Base-by-base conservation (phyloP, 345 rosid species). In the Camelina laxa region DNA sequence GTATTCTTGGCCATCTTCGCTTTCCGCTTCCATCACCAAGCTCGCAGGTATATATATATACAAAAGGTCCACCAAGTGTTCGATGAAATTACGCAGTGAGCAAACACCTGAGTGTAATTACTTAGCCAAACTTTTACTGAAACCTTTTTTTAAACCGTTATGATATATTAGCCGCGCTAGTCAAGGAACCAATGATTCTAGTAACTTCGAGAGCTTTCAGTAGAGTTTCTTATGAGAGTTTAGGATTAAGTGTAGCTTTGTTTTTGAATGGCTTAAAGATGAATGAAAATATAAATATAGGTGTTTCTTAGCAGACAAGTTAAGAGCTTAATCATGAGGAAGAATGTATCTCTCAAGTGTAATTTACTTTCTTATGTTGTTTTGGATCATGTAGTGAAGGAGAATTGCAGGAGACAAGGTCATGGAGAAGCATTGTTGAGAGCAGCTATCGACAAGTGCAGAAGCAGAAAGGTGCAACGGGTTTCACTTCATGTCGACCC, bases 401-500 rank as follows among this genome's bases (percentile, higher is more conserved):
- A 88, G 84, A 81, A 68, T 70, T 59, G 74, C 48, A 84, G 93
- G 56, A 82, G 80, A 76, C 82, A 79, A 87, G 96, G 97, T 4
- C 78, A 84, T 58, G 97, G 96, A 75, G 96, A 89, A 82, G 82
- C 84, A 31, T 74, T 91, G 76, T 60, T 91, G 54, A 86, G 74
- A 47, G 94, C 87, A 11, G 91, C 94, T 12, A 85, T 88, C 2
- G 79, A 80, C 30, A 87, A 88, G 64, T 93, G 96, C 80, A 86
- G 89, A 69, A 79, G 79, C 61, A 87, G 93, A 80, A 87, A 80
- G 36, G 84, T 90, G n/a, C 87, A 80, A 21, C 76, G 93, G 19
- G 73, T 94, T 60, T 75, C 82, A 44, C 91, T 94, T 64, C 92
- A 91, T 72, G 98, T 94, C 47, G 97, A 90, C 61, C 91, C 95